These are phyloP conservation scores for Backusella macrospora DNA, from an alignment of 192 early-diverging fungal genomes.

Conservation along the genomic window DNA sequence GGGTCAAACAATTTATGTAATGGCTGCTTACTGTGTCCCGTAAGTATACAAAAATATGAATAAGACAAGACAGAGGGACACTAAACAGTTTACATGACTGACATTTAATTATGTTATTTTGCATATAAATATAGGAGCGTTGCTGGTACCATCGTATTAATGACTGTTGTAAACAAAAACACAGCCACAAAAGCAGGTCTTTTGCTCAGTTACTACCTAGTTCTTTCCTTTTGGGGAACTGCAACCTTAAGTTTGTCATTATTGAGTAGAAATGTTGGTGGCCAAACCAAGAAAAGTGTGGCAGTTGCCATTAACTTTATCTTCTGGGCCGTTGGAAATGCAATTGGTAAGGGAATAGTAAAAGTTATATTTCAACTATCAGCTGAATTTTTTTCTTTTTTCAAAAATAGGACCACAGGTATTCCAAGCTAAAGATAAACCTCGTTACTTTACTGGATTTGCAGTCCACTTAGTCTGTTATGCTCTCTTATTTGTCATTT, in stretches of 20 bases:
- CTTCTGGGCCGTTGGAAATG: constrained; percentile 29
- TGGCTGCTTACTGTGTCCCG: constrained; percentile 20
- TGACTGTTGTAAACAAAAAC: constrained; percentile 20
- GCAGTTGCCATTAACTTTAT: constrained; percentile 29
- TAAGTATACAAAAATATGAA: neutral
- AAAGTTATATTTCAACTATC: neutral
- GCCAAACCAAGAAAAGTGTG: constrained; percentile 27
- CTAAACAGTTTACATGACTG: neutral
- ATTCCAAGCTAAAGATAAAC: constrained; percentile 25
- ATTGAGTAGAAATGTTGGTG: constrained; percentile 27
- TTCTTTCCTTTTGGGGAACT: constrained; percentile 26
- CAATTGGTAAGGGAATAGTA: constrained; percentile 20
- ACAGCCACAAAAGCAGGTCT: constrained; percentile 27
- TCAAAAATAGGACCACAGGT: neutral
- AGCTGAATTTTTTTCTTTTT: neutral
- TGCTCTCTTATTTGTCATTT: constrained; percentile 9
- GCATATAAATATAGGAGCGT: constrained; percentile 5
- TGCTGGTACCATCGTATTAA: constrained; percentile 21
- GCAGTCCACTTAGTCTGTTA: constrained; percentile 25
- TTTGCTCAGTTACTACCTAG: constrained; percentile 21
- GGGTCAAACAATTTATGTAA: constrained; percentile 8
- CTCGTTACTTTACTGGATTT: constrained; percentile 26
- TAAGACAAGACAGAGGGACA: neutral
- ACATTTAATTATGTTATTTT: neutral
- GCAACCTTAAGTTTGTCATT: constrained; percentile 24